These are phyloP conservation scores for Fermentozyma sake DNA, from an alignment of 1,139 yeast species.

Conservation along the genomic window DNA sequence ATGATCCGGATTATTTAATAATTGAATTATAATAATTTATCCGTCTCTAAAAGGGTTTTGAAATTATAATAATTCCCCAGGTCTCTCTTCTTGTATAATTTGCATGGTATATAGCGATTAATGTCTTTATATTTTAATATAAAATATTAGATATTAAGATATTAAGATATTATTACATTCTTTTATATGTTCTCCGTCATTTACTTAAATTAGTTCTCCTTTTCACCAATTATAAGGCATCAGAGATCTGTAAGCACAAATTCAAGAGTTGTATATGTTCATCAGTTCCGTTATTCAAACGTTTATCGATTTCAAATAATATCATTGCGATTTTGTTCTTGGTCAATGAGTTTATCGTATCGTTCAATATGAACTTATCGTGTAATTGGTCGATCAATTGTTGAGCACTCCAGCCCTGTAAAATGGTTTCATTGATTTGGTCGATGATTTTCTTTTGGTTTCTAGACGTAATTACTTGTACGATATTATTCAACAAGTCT, in stretches of 20 bases:
- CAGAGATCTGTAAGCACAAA: slow-evolving; percentile 56
- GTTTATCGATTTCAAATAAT: slow-evolving; percentile 71
- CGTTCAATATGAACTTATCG: slow-evolving; percentile 61
- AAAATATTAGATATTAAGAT: too few relatives aligned
- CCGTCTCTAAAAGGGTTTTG: too few relatives aligned
- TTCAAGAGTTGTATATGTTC: slow-evolving; percentile 83
- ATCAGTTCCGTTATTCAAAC: slow-evolving; percentile 81
- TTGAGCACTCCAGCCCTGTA: slow-evolving; percentile 85
- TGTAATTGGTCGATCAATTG: slow-evolving; percentile 79
- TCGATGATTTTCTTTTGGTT: slow-evolving; percentile 34
- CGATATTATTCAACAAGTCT: slow-evolving; percentile 41
- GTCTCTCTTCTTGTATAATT: too few relatives aligned
- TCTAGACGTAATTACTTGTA: slow-evolving; percentile 35
- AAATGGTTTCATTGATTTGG: slow-evolving; percentile 51
- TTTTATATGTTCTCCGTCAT: slow-evolving; percentile 1
- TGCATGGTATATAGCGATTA: too few relatives aligned
- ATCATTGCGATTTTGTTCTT: slow-evolving; percentile 63
- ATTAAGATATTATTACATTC: too few relatives aligned
- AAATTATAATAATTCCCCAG: too few relatives aligned
- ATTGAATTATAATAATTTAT: too few relatives aligned
- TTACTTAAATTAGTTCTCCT: slow-evolving; percentile 2
- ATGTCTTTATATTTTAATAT: too few relatives aligned
- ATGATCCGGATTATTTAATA: too few relatives aligned
- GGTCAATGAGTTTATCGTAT: slow-evolving; percentile 45
- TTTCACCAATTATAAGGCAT: slow-evolving; percentile 16